phyloP scores from a whole-genome alignment of 2,329 filamentous ascomycete species.

The Exophiala dermatitidis region DNA sequence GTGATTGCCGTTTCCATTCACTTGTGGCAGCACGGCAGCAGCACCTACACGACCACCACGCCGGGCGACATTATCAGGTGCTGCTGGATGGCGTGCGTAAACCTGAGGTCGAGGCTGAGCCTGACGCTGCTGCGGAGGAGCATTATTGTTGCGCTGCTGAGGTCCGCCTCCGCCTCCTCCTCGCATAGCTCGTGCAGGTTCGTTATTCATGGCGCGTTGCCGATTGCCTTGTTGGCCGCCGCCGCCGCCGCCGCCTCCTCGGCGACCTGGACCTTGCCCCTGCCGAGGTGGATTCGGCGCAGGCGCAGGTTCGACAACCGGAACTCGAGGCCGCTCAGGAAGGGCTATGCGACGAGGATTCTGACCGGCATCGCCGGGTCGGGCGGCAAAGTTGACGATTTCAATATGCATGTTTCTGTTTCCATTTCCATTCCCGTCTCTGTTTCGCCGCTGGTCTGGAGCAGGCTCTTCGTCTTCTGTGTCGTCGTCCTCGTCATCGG shows the following conservation, averaged over 20 bases:
- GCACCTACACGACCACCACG: too few species aligned
- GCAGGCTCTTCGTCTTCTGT: conserved; percentile 33
- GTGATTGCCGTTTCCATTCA: too few species aligned
- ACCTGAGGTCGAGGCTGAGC: too few species aligned
- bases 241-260: conserved; percentile 10
- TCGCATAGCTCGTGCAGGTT: conserved; percentile 6
- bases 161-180: conserved; percentile 1
- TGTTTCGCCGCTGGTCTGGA: conserved; percentile 31
- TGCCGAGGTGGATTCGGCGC: conserved; percentile 18
- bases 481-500: conserved; percentile 26
- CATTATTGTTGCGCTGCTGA: not conserved
- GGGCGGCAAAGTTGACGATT: conserved; percentile 27
- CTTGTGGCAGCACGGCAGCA: too few species aligned
- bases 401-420: conserved; percentile 27
- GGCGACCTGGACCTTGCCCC: not conserved
- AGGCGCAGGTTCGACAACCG: conserved; percentile 2
- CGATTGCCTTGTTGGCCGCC: conserved; percentile 17
- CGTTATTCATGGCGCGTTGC: conserved; percentile 9
- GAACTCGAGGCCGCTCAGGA: conserved; percentile 11
- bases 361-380: conserved; percentile 9
- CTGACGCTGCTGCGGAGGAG: not conserved
- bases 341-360: conserved; percentile 20
- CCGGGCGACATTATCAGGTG: too few species aligned
- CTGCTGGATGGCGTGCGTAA: too few species aligned
- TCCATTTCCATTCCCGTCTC: too few species aligned